Conservation (phyloP, 345 rosid species). For the Aquilaria sinensis region DNA sequence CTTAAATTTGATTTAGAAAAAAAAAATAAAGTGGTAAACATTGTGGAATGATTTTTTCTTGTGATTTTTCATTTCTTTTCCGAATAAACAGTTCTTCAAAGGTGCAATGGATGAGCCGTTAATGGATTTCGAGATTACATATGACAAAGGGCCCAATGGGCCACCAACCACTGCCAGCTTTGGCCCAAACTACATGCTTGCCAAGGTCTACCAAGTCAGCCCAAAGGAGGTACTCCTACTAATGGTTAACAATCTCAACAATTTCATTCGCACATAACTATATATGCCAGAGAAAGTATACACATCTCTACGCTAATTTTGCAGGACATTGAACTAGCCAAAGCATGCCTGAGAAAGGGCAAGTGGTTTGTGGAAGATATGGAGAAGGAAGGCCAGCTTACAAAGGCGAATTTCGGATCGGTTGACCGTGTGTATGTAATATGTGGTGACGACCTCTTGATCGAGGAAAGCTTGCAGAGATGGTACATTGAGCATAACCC, state of each 20-base stretch:
- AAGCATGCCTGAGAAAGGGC: conserved; percentile 6
- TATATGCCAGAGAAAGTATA: no score
- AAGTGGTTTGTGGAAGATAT: conserved; percentile 8
- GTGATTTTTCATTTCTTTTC: no score
- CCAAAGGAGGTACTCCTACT: conserved; percentile 19
- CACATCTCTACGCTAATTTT: not conserved
- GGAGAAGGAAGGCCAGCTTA: conserved; percentile 4
- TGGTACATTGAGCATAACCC: conserved; percentile 14
- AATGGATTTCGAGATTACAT: conserved; percentile 16
- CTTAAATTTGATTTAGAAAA: no score
- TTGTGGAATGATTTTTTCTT: no score
- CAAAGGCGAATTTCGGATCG: conserved; percentile 15
- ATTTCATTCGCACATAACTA: no score
- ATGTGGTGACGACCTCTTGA: conserved; percentile 5
- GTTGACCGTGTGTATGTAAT: conserved; percentile 11
- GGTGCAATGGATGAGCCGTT: conserved; percentile 3
- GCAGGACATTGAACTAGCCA: conserved; percentile 20
- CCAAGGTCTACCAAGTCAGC: conserved; percentile 21
- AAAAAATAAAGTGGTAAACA: no score
- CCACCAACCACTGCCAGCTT: conserved; percentile 19
- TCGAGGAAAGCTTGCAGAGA: conserved; percentile 11
- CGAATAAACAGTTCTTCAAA: conserved; percentile 3
- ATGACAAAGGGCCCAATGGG: conserved; percentile 14
- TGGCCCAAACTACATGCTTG: conserved; percentile 18
- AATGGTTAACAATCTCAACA: no score